These are phyloP conservation scores for Pythium sp. DNA, from an alignment of 352 stramenopile genomes.

Conservation along the genomic window DNA sequence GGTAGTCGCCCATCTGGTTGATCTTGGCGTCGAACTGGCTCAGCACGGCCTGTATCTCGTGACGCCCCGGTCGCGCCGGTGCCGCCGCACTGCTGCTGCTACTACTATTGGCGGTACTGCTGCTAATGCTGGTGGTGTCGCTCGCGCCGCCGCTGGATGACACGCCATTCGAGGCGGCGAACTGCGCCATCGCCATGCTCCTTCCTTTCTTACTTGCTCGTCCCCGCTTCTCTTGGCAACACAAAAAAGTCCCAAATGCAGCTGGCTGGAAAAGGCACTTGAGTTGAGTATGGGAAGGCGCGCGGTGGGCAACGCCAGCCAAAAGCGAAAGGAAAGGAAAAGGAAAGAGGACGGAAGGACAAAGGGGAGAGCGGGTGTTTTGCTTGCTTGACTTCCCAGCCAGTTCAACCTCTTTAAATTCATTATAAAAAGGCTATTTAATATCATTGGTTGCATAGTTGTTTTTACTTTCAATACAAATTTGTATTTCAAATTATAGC, in stretches of 20 bases:
- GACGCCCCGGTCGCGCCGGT: conserved; percentile 5
- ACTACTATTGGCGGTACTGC: not conserved
- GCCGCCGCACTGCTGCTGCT: not conserved
- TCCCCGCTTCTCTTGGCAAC: not conserved
- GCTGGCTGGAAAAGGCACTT: not conserved
- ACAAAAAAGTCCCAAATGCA: too few relatives aligned
- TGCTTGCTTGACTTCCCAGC: not conserved
- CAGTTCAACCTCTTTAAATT: not conserved
- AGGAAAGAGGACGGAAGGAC: not conserved
- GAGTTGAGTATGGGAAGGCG: conserved; percentile 1
- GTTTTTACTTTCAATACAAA: too few relatives aligned
- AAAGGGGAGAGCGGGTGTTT: not conserved
- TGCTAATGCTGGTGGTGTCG: not conserved
- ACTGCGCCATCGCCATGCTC: conserved; percentile 51
- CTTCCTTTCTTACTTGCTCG: not conserved
- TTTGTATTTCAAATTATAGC: too few relatives aligned
- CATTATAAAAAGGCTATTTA: too few relatives aligned
- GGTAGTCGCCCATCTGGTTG: conserved; percentile 85
- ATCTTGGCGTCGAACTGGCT: conserved; percentile 82
- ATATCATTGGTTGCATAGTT: too few relatives aligned
- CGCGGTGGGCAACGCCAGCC: not conserved
- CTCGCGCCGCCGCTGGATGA: not conserved
- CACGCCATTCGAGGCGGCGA: conserved; percentile 24
- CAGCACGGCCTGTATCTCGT: conserved; percentile 62
- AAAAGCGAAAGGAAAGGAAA: not conserved